Base-by-base conservation (phyloP, 179 eudicot genomes). In the Camellia oleifera region DNA sequence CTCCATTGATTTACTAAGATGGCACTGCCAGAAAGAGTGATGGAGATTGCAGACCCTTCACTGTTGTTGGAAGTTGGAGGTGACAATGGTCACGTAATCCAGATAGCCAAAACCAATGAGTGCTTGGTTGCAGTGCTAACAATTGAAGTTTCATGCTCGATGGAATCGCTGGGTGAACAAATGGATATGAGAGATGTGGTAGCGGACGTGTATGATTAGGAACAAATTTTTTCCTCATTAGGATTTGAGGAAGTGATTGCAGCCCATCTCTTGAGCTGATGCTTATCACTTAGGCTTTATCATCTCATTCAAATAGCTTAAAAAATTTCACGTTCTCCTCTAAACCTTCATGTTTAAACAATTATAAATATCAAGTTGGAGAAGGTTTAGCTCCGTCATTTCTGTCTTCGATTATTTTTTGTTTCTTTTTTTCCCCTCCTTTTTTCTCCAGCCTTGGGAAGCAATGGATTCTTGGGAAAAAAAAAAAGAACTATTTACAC, bases 11-110 rank as follows among this genome's bases (percentile, higher is more conserved):
- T 72, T 45, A 15, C 77, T 71, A 46, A 61, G 63, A 15, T 48
- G 48, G 62, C 77, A 0, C 18, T 79, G 50, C 81, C 77, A 0
- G 61, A 63, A 23, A 64, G 61, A 63, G 79, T 46, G 79, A 50
- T 7, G 71, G 79, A 77, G 72, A 77, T 70, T 57, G 76, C 23
- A 18, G 70, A 79, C 3, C 79, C 83, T 76, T 74, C 69, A 46
- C 56, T 76, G 4, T 18, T 57, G 3, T 75, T 48, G 23, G 58
- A 75, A 81, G 42, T 9, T 60, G 56, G 23, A 66, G 14, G 56
- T 15, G 58, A 20, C 5, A 9, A 56, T 4, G 44, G 14, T 15
- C n/a, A 54, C 5, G n/a, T 20, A 0, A 62, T 7, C 12, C 4
- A 52, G 2, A 17, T 2, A 8, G 40, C 5, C 5, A 71, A 48